Evolutionary conservation across 768 basidiomycete species (phyloP).

Genomic region (Suillus ampliporus): DNA sequence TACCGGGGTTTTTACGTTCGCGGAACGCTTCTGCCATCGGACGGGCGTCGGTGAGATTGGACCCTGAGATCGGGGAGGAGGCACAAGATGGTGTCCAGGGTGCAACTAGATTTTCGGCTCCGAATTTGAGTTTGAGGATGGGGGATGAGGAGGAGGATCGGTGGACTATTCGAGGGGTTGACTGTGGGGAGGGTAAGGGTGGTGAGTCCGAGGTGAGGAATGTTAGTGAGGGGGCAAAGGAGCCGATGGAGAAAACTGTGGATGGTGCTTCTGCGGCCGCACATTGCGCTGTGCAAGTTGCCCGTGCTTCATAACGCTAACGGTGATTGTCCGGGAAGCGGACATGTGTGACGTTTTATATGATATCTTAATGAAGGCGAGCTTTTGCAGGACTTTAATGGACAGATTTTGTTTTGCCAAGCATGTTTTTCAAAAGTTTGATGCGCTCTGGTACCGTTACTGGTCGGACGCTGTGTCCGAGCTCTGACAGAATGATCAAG

Average conservation of each 20-base stretch:
- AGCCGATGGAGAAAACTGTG: conserved; percentile 15
- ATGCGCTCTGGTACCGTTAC: background rate
- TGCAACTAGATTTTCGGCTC: background rate
- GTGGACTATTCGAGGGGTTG: conserved; percentile 41
- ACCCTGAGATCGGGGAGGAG: conserved; percentile 27
- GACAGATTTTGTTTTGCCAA: conserved; percentile 3
- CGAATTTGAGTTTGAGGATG: background rate
- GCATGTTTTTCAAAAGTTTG: background rate
- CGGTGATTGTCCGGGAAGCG: background rate
- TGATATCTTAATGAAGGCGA: conserved; percentile 4
- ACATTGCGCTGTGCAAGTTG: conserved; percentile 25
- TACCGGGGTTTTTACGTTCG: conserved; percentile 66
- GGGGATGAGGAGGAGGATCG: conserved; percentile 50
- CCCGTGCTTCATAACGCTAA: background rate
- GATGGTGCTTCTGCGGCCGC: conserved; percentile 17
- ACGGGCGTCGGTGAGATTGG: conserved; percentile 27
- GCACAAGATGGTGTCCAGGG: conserved; percentile 20
- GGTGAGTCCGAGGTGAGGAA: conserved; percentile 16
- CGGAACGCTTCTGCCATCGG: conserved; percentile 57
- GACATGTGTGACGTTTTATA: background rate
- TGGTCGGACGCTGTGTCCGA: background rate
- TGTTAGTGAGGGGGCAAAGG: conserved; percentile 19
- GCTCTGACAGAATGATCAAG: too few relatives aligned
- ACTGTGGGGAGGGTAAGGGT: conserved; percentile 19
- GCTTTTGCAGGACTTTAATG: conserved; percentile 9